Conservation (phyloP, 306 rosid genomes). For the Castanopsis chinensis region DNA sequence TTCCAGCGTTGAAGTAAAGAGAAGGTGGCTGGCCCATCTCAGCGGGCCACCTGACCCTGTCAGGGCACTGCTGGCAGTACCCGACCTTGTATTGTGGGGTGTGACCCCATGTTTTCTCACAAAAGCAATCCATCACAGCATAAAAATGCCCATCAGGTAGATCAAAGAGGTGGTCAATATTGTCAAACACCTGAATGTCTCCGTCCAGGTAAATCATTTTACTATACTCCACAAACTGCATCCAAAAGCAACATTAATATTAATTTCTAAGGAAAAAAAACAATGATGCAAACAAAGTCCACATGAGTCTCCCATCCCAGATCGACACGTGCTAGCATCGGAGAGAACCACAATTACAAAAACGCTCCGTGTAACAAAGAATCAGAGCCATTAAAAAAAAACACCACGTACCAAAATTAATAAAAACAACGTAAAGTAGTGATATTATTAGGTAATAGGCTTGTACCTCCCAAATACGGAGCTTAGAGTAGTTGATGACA, state of each 20-base stretch:
- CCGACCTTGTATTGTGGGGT: slow-evolving; percentile 60
- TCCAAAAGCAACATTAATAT: background rate
- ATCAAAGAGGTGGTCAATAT: slow-evolving; percentile 68
- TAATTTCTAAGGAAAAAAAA: background rate
- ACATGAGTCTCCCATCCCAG: background rate
- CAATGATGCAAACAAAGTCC: background rate
- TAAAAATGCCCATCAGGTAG: slow-evolving; percentile 48
- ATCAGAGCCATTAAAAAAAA: too few relatives aligned
- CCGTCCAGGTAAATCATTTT: slow-evolving; percentile 82
- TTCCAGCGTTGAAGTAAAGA: slow-evolving; percentile 82
- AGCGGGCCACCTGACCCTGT: slow-evolving; percentile 52
- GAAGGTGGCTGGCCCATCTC: slow-evolving; percentile 58
- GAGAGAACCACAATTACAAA: background rate
- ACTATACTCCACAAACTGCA: slow-evolving; percentile 68
- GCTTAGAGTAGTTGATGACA: slow-evolving; percentile 69
- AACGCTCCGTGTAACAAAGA: background rate
- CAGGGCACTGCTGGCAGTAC: slow-evolving; percentile 75
- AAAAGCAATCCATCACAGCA: slow-evolving; percentile 85
- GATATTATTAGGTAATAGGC: background rate
- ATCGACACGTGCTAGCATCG: background rate
- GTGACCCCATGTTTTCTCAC: slow-evolving; percentile 80
- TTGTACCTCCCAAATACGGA: slow-evolving; percentile 75
- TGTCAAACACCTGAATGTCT: slow-evolving; percentile 67
- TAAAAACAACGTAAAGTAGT: background rate
- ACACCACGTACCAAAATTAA: too few relatives aligned